Evolutionary conservation across 2,329 filamentous ascomycete species (phyloP), one percentile per base, ranked within the genome.

Genomic region (Daldinia sp.): DNA sequence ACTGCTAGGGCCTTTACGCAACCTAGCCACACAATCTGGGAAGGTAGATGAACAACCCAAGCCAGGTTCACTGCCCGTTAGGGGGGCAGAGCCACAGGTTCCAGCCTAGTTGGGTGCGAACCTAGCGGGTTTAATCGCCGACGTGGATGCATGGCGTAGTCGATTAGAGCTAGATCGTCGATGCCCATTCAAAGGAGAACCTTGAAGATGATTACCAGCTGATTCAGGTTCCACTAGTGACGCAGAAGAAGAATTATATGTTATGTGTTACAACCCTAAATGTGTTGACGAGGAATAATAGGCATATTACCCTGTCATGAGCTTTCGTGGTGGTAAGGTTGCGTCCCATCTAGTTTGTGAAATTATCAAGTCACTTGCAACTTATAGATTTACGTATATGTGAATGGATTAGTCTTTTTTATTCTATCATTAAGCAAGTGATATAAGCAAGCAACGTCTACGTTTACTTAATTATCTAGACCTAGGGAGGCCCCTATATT

Each of bases 1-100:
- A 29, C 69, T 84, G 2, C 64, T 83, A 11, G 63, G 34, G 4
- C 77, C 75, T 70, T 61, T 85, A 27, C 27, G 69, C 6, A 25
- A 52, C 4, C 59, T 74, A 29, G 55, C 71, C 43, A 58, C 34
- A 10, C 55, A 72, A 54, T 64, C 68, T 39, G 65, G 75, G 55
- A 51, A 65, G 8, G 45, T 56, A 51, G 48, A 68, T 7, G 53
- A 59, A 21, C 35, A n/a, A 29, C 72, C 41, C 4, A 70, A 27
- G 52, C 25, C n/a, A 27, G n/a, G 10, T 15, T 13, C 43, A 19
- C 10, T n/a, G 3, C 39, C 58, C 35, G 19, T 32, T 17, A 58
- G 27, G 11, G 37, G 30, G 30, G 19, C 13, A 47, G n/a, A 47
- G 17, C 48, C 30, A 15, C 21, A 19, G 41, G 19, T 45, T 21